phyloP scores from a whole-genome alignment of 805 yeast genomes.

The Yarrowia sp. region DNA sequence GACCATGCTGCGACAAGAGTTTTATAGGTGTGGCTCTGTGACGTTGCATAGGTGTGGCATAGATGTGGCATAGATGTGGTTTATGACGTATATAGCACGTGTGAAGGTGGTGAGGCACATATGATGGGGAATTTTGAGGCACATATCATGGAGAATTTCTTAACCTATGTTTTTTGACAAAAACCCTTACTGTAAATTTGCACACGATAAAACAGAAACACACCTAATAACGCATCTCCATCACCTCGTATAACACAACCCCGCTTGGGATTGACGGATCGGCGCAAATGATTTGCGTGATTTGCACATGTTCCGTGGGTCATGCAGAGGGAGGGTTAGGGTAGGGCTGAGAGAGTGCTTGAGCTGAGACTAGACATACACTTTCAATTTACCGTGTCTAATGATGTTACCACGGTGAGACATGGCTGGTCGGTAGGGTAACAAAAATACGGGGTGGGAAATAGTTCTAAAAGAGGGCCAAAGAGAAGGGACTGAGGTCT shows the following conservation, averaged over 20 bases:
- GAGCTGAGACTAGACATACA: not conserved
- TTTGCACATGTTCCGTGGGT: constrained; percentile 18
- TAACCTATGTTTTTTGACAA: too few relatives aligned
- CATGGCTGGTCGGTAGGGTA: constrained; percentile 8
- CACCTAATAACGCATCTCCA: too few relatives aligned
- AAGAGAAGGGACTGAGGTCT: not conserved
- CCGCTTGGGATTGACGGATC: constrained; percentile 27
- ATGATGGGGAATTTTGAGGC: too few relatives aligned
- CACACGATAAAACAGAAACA: too few relatives aligned
- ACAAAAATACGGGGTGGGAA: not conserved
- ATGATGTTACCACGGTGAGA: not conserved
- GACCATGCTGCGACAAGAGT: not conserved
- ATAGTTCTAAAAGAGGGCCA: not conserved
- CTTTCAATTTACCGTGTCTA: constrained; percentile 19
- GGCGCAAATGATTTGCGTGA: constrained; percentile 6
- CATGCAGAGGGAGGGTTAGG: not conserved
- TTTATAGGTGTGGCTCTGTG: too few relatives aligned
- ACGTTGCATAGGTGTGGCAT: too few relatives aligned
- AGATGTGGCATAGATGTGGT: too few relatives aligned
- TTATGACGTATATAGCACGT: too few relatives aligned
- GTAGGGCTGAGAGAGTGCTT: not conserved
- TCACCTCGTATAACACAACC: constrained; percentile 3
- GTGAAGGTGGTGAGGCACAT: too few relatives aligned
- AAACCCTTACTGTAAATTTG: too few relatives aligned
- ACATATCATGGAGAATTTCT: too few relatives aligned